Evolutionary conservation across 1,284 basidiomycete species (phyloP).

Genomic region (Phylloporus sp.): DNA sequence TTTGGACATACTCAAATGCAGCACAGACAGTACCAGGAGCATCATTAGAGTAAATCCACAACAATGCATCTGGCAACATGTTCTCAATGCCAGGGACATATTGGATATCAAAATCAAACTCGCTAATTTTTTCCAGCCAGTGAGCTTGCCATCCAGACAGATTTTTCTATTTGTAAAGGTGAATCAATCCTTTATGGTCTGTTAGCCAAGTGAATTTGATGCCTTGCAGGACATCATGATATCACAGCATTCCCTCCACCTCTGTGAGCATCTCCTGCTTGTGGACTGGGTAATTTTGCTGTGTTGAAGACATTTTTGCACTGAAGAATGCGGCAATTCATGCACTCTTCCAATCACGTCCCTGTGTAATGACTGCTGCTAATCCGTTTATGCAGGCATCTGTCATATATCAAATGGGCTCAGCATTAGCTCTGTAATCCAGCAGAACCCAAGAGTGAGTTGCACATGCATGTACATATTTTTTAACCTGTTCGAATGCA

Average conservation of each 20-base stretch:
- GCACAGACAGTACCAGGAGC: slow-evolving; percentile 15
- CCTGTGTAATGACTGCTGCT: neutral
- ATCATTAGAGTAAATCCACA: slow-evolving; percentile 26
- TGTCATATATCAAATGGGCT: neutral
- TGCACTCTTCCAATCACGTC: neutral
- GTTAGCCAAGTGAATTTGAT: slow-evolving; percentile 38
- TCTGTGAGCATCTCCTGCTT: slow-evolving; percentile 9
- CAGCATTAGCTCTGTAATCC: neutral
- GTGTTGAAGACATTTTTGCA: slow-evolving; percentile 31
- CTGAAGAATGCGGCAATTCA: slow-evolving; percentile 45
- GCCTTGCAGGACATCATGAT: slow-evolving; percentile 29
- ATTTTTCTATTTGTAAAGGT: slow-evolving; percentile 37
- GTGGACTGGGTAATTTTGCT: slow-evolving; percentile 33
- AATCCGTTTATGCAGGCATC: neutral
- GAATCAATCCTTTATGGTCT: slow-evolving; percentile 42
- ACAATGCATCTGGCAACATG: slow-evolving; percentile 26
- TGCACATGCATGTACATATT: neutral
- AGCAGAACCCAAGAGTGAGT: neutral
- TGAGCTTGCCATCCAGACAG: slow-evolving; percentile 38
- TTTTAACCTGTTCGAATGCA: neutral
- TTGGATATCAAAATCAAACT: slow-evolving; percentile 13
- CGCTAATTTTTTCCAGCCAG: slow-evolving; percentile 39
- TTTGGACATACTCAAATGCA: slow-evolving; percentile 12
- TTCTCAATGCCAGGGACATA: slow-evolving; percentile 21
- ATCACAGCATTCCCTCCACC: slow-evolving; percentile 18